A percentile compares a stretch with the other conserved stretches of the same genome.
Evolutionary conservation across 495 filamentous ascomycete genomes (phyloP).

Genomic region (Hypoxylon lienhwacheense): DNA sequence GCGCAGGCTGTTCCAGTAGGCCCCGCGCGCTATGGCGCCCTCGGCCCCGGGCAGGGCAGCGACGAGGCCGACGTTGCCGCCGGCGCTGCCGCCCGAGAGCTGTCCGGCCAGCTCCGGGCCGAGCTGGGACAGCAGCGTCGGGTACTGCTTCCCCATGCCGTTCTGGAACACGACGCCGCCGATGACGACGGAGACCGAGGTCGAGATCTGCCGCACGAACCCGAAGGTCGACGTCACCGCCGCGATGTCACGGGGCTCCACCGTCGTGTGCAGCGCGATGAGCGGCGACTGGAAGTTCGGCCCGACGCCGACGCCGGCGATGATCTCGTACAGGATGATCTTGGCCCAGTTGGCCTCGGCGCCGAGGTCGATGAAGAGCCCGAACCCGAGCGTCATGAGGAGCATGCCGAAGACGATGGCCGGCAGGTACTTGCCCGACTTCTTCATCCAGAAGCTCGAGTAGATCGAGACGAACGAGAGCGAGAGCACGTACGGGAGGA

Average conservation of each 20-base stretch:
- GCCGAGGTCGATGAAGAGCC: slow-evolving; percentile 62
- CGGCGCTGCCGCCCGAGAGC: slow-evolving; percentile 57
- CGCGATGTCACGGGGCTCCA: slow-evolving; percentile 69
- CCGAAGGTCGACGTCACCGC: slow-evolving; percentile 75
- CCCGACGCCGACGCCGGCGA: slow-evolving; percentile 65
- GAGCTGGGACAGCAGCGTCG: slow-evolving; percentile 41
- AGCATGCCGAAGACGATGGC: slow-evolving; percentile 58
- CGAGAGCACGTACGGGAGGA: slow-evolving; percentile 69
- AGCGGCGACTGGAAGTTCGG: slow-evolving; percentile 71
- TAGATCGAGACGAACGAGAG: slow-evolving; percentile 64
- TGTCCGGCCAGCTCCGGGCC: slow-evolving; percentile 47
- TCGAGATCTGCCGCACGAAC: slow-evolving; percentile 73
- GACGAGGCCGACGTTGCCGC: slow-evolving; percentile 61
- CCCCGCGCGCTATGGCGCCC: slow-evolving; percentile 51
- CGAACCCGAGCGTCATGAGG: slow-evolving; percentile 62
- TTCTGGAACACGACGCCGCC: slow-evolving; percentile 83
- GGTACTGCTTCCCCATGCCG: slow-evolving; percentile 51
- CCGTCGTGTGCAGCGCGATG: slow-evolving; percentile 69
- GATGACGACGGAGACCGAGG: slow-evolving; percentile 71
- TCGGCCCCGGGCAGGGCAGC: slow-evolving; percentile 50
- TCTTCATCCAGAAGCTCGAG: slow-evolving; percentile 70
- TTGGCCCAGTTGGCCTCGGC: slow-evolving; percentile 54
- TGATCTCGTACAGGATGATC: slow-evolving; percentile 59
- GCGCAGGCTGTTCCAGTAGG: slow-evolving; percentile 59
- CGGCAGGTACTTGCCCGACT: slow-evolving; percentile 59